Base-by-base conservation (phyloP, 2,329 filamentous ascomycete species). In the Cercospora sesami region DNA sequence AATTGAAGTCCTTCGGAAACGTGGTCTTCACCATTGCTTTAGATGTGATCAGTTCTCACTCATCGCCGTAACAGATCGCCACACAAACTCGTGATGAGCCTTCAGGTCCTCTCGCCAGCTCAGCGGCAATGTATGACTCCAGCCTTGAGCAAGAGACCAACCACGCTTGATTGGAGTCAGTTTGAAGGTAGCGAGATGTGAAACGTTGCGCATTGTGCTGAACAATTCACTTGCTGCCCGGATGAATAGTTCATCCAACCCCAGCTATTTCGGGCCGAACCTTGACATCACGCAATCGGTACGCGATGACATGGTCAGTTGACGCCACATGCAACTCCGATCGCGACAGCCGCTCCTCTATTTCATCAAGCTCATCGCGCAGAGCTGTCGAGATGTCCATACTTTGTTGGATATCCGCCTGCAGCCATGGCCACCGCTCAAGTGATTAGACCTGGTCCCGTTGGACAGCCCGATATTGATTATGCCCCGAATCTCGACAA, bases 401-500 rank as follows among this genome's bases (percentile, higher is more conserved):
- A 26, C 21, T 28, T 4, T 26, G 18, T 16, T 26, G 18, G 48
- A 53, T 53, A 28, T 23, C 3, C 48, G 18, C 12, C 48, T 26
- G 48, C 48, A 26, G 21, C 18, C 30, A 70, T 70, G 69, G 69
- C 66, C 30, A 68, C 66, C n/a, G 60, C 64, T 48, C 66, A 68
- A 55, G 66, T 68, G 16, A 39, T 68, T 30, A 66, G 61, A 23
- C 48, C 69, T 12, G 69, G 66, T 31, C 69, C 69, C 3, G 7
- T 67, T 4, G 66, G 66, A 2, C 86, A 88, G 72, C 87, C 87
- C 0, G 86, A 89, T 70, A 89, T 89, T 65, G 78, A 78, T 1
- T 89, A 89, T 74, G 79, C 82, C 1, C 87, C 87, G 0, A 80
- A 88, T 68, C 79, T 80, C 53, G 79, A 83, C 33, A 87, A 85